These are phyloP conservation scores for Phytomonas sp. DNA, from an alignment of 208 protist genomes.

Conservation along the genomic window DNA sequence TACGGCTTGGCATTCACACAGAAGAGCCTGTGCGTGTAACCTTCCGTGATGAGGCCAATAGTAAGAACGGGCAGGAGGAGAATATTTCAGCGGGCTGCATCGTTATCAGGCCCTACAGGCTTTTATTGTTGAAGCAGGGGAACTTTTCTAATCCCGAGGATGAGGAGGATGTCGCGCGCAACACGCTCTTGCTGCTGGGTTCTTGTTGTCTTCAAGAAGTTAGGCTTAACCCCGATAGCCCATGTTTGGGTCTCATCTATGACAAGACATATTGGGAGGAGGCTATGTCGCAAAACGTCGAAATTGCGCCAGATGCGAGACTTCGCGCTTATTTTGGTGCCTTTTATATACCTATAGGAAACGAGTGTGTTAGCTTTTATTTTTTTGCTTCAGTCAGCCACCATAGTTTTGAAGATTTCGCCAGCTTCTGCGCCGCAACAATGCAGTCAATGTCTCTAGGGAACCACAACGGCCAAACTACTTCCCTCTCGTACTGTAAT, in stretches of 20 bases:
- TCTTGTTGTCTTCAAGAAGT: conserved; percentile 3
- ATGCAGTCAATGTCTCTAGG: conserved; percentile 70
- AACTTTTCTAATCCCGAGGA: background rate
- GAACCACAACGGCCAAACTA: conserved; percentile 74
- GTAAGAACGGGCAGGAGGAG: background rate
- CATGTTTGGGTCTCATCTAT: background rate
- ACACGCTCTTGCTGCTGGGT: background rate
- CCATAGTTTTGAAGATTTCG: conserved; percentile 56
- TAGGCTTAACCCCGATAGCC: background rate
- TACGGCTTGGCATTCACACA: background rate
- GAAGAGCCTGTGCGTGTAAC: background rate
- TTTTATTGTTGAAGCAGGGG: background rate
- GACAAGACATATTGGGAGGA: background rate
- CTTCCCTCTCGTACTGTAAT: conserved; percentile 74
- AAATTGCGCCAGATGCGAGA: background rate
- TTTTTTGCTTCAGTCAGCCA: conserved; percentile 60
- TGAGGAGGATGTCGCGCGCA: background rate
- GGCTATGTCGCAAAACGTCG: background rate
- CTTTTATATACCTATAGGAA: conserved; percentile 52
- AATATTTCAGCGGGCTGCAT: background rate
- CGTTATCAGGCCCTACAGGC: background rate
- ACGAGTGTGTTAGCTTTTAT: conserved; percentile 56
- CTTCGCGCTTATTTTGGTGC: conserved; percentile 36
- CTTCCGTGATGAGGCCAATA: background rate
- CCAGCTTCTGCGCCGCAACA: conserved; percentile 55